These are phyloP conservation scores for Wallacemonas sp. DNA, from an alignment of 208 protist species.

Conservation along the genomic window DNA sequence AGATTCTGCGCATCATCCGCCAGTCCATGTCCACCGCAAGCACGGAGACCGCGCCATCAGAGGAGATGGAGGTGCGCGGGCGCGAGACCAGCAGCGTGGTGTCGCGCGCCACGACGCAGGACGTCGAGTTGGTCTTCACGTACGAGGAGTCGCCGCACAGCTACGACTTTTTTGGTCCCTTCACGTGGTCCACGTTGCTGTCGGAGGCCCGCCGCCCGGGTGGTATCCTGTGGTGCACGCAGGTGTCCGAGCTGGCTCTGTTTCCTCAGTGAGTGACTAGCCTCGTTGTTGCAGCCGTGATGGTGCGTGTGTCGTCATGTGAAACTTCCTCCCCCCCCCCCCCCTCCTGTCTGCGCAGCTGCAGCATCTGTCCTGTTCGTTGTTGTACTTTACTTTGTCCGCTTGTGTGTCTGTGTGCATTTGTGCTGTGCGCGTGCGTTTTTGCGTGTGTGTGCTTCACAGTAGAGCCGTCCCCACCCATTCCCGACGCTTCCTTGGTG, in stretches of 20 bases:
- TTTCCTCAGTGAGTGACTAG: constrained; percentile 38
- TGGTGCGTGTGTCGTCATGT: neutral
- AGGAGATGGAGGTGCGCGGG: neutral
- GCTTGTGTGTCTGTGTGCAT: no score
- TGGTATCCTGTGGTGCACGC: constrained; percentile 53
- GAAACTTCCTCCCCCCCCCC: no score
- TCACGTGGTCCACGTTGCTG: constrained; percentile 76
- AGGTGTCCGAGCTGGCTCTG: constrained; percentile 39
- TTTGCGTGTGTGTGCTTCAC: neutral
- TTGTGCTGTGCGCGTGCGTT: no score
- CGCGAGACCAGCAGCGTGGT: constrained; percentile 6
- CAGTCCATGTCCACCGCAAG: constrained; percentile 4
- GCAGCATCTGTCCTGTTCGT: no score
- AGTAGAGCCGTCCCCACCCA: neutral
- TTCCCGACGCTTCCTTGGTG: no score
- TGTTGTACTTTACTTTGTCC: no score
- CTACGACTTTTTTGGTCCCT: constrained; percentile 87
- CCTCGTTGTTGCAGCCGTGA: no score
- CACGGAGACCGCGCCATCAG: neutral
- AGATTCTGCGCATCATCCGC: constrained; percentile 11
- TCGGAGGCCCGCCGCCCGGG: constrained; percentile 57
- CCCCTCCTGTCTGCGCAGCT: no score
- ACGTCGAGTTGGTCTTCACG: constrained; percentile 46
- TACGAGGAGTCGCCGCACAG: constrained; percentile 84
- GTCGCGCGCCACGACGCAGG: no score